phyloP scores from a whole-genome alignment of 108 stramenopile species.

The Nitzschia putrida region DNA sequence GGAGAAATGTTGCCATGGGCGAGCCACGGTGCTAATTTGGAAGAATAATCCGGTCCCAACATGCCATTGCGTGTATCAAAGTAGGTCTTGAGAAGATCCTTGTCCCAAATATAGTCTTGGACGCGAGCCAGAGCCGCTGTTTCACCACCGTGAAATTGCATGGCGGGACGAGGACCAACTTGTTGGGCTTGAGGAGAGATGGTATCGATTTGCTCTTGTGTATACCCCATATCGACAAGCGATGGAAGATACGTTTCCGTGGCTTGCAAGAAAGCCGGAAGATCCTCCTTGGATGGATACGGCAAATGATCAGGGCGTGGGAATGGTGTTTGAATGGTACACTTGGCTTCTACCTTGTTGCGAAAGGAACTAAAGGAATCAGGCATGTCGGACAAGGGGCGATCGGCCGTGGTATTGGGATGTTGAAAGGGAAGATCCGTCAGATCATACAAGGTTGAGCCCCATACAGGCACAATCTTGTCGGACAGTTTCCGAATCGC shows the following conservation, averaged over 20 bases:
- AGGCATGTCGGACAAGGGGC: constrained; percentile 66
- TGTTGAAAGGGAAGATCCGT: constrained; percentile 82
- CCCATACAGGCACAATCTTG: constrained; percentile 75
- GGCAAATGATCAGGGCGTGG: constrained; percentile 59
- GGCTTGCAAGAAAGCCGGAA: constrained; percentile 1
- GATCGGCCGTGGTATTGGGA: too few species aligned
- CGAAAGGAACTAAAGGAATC: constrained; percentile 91
- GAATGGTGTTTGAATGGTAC: constrained; percentile 62
- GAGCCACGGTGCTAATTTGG: constrained; percentile 96
- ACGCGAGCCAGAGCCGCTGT: constrained; percentile 84
- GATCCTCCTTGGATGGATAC: constrained; percentile 27
- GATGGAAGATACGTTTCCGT: constrained; percentile 58
- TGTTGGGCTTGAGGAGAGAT: constrained; percentile 12
- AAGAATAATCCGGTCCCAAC: constrained; percentile 91
- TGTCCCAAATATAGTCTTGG: constrained; percentile 88
- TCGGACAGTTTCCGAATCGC: constrained; percentile 28
- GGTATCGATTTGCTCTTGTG: constrained; percentile 49
- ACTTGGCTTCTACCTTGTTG: constrained; percentile 86
- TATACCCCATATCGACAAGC: constrained; percentile 76
- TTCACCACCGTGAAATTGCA: constrained; percentile 92
- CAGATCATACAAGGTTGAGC: constrained; percentile 86
- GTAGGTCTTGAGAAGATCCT: constrained; percentile 85
- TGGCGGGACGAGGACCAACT: constrained; percentile 66
- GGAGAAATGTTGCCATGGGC: constrained; percentile 92
- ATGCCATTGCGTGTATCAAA: constrained; percentile 97